phyloP scores from a whole-genome alignment of 164 flowering plant genomes.

The Sedum album region DNA sequence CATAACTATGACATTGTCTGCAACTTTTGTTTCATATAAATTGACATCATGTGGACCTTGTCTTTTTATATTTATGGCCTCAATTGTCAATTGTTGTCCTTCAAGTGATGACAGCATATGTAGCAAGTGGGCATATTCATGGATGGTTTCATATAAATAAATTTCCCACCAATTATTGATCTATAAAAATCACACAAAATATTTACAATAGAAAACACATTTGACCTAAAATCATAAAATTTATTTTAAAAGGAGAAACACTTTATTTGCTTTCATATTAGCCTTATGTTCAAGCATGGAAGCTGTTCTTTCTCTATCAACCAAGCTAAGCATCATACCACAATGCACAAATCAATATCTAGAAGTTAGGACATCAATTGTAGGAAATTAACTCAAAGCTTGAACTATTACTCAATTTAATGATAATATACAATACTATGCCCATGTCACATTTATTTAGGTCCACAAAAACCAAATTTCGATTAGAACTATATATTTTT shows the following conservation, averaged over 20 bases:
- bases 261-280: no score
- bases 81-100: background rate
- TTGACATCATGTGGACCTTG: background rate
- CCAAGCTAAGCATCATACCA: background rate
- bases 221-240: no score
- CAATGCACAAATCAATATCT: background rate
- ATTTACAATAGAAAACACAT: no score
- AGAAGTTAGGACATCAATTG: background rate
- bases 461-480: background rate
- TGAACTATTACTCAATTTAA: no score
- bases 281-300: background rate
- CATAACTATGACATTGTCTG: background rate
- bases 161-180: background rate
- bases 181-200: background rate
- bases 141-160: background rate
- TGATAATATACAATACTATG: background rate
- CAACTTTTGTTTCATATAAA: background rate
- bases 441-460: no score
- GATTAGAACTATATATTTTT: background rate
- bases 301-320: background rate
- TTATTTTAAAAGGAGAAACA: background rate
- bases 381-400: background rate
- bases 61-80: background rate
- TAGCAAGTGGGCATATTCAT: background rate
- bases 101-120: background rate